Evolutionary conservation across 192 early-diverging fungal genomes (phyloP).

Genomic region (Coemansia reversa): DNA sequence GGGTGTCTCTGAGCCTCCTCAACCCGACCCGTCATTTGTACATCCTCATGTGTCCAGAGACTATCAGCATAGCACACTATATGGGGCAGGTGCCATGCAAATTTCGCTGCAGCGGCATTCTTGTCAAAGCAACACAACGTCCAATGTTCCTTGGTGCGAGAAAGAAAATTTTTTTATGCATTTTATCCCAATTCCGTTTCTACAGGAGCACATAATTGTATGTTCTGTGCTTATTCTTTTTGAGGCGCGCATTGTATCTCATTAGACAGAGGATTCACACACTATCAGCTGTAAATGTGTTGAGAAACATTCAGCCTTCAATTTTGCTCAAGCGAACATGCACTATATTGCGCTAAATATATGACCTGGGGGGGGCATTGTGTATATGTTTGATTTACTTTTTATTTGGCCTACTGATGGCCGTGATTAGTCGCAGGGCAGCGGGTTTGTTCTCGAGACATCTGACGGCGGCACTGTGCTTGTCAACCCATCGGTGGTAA

Average conservation of each 20-base stretch:
- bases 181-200: slow-evolving; percentile 9
- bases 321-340: not conserved
- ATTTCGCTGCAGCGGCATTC: no score
- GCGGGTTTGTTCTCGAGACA: slow-evolving; percentile 47
- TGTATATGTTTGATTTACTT: slow-evolving; percentile 5
- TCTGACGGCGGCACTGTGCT: slow-evolving; percentile 38
- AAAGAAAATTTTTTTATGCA: no score
- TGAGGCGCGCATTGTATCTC: not conserved
- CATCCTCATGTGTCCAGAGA: no score
- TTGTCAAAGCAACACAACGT: no score
- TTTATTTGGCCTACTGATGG: not conserved
- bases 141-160: no score
- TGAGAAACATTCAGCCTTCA: no score
- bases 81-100: no score
- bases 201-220: slow-evolving; percentile 17
- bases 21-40: no score
- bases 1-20: no score
- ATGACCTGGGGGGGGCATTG: slow-evolving; percentile 1
- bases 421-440: slow-evolving; percentile 41
- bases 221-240: slow-evolving; percentile 13
- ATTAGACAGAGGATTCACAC: slow-evolving; percentile 2
- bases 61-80: no score
- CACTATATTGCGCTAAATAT: slow-evolving; percentile 9
- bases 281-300: slow-evolving; percentile 12
- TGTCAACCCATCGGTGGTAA: slow-evolving; percentile 48